Evolutionary conservation across 176 grass and related monocot genomes (phyloP).

Genomic region (Chrysopogon serrulatus): DNA sequence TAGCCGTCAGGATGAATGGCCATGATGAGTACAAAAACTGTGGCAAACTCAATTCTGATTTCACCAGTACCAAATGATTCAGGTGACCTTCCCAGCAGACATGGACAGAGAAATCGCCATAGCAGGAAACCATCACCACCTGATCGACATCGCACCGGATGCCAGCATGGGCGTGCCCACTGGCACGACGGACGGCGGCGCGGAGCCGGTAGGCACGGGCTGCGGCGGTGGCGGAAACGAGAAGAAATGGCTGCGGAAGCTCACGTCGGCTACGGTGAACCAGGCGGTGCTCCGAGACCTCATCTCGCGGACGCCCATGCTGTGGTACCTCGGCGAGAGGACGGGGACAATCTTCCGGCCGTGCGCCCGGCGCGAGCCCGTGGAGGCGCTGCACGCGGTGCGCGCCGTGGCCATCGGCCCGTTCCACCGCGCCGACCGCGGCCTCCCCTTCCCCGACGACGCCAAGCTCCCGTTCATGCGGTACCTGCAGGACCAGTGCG

Average conservation of each 20-base stretch:
- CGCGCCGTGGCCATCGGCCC: slow-evolving; percentile 55
- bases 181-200: background rate
- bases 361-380: slow-evolving; percentile 1
- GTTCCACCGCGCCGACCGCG: slow-evolving; percentile 24
- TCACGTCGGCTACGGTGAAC: slow-evolving; percentile 43
- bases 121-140: background rate
- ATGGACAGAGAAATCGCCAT: background rate
- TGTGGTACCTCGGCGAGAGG: slow-evolving; percentile 44
- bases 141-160: slow-evolving; percentile 27
- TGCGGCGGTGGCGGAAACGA: background rate
- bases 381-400: slow-evolving; percentile 31
- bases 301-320: slow-evolving; percentile 46
- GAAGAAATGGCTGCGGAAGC: slow-evolving; percentile 42
- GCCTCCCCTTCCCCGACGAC: slow-evolving; percentile 30
- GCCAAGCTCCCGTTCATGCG: slow-evolving; percentile 44
- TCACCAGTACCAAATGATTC: background rate
- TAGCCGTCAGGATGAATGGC: background rate
- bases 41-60: background rate
- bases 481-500: slow-evolving; percentile 36
- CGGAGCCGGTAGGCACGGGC: no score
- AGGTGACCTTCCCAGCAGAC: background rate
- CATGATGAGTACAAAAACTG: background rate
- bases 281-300: slow-evolving; percentile 27
- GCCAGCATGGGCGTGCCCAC: background rate
- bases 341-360: slow-evolving; percentile 36